Base-by-base conservation (phyloP, 1,284 basidiomycete species). In the Puccinia brachypodii region DNA sequence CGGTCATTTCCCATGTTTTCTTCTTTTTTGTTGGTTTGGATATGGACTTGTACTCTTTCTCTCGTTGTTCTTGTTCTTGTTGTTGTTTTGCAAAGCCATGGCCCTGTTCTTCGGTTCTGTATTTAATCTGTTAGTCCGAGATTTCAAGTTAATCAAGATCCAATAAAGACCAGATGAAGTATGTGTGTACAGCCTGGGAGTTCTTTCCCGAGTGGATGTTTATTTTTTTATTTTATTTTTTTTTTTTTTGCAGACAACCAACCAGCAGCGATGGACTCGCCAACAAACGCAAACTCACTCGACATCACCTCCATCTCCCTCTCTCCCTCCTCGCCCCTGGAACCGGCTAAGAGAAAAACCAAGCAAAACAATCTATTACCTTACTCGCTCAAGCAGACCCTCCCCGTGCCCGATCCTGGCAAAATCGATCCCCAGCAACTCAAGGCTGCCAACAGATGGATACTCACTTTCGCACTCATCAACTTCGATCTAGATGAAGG, bases 21-120 rank as follows among this genome's bases (percentile, higher is more conserved):
- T 50, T 50, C 47, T 19, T 3, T 22, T 50, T 50, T 50, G 8
- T 36, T n/a, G 16, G 3, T 38, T 36, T n/a, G 16, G 3, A 4
- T 22, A 50, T 19, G n/a, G n/a, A 50, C 33, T 14, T 14, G 14
- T 62, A 16, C 58, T n/a, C n/a, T 28, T 22, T 22, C 56, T 22
- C 19, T 58, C 28, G 7, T n/a, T 44, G 4, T 44, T 44, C 14
- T 50, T 50, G 9, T 50, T 50, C 22, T 9, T 50, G 22, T 50
- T 25, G 8, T n/a, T 25, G 28, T 36, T 40, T 33, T 50, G 16
- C 40, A 19, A 14, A 81, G 79, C 69, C 6, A 74, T 86, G 11
- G 95, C 96, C 47, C 90, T 98, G 83, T 92, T 96, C 83, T 98
- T 99, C 87, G 96, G 96, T 58, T 93, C 91, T 84, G 88, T 96